These are phyloP conservation scores for Stephania cephalantha DNA, from an alignment of 164 flowering plant species.

Conservation along the genomic window DNA sequence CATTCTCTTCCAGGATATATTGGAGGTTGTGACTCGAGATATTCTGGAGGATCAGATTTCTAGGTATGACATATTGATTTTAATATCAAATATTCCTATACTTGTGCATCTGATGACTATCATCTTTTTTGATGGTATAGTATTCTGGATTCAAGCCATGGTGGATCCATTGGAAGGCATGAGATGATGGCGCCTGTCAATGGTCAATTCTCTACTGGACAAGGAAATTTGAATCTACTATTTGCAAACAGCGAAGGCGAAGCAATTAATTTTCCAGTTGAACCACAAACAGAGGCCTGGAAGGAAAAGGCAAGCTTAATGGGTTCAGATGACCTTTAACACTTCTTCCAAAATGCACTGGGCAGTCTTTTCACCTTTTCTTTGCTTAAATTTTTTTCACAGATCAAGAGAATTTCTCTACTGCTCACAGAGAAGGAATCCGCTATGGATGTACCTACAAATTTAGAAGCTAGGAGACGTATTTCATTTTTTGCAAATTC, in stretches of 20 bases:
- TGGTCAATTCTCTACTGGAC: constrained; percentile 28
- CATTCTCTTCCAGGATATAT: constrained; percentile 91
- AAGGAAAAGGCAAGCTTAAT: constrained; percentile 59
- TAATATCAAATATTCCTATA: background rate
- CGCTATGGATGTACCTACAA: constrained; percentile 98
- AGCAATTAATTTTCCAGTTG: constrained; percentile 70
- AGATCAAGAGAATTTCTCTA: constrained; percentile 77
- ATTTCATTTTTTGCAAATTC: constrained; percentile 95
- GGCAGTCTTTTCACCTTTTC: background rate
- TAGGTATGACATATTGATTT: constrained; percentile 32
- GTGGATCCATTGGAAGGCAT: constrained; percentile 40
- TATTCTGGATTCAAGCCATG: constrained; percentile 68
- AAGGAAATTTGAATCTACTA: constrained; percentile 14
- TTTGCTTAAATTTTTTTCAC: constrained; percentile 8
- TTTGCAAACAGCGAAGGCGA: constrained; percentile 82
- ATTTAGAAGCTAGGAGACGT: constrained; percentile 91
- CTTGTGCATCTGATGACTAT: background rate
- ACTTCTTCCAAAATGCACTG: background rate
- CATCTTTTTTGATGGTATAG: constrained; percentile 23
- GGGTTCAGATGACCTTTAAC: constrained; percentile 2
- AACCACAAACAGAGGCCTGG: constrained; percentile 72
- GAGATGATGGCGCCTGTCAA: constrained; percentile 55
- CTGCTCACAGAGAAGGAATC: constrained; percentile 93
- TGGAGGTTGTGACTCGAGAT: constrained; percentile 83
- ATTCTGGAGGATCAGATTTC: constrained; percentile 70